Evolutionary conservation across 441 rosid genomes (phyloP), one percentile per base, ranked within the genome.

Genomic region (Corymbia citriodora): DNA sequence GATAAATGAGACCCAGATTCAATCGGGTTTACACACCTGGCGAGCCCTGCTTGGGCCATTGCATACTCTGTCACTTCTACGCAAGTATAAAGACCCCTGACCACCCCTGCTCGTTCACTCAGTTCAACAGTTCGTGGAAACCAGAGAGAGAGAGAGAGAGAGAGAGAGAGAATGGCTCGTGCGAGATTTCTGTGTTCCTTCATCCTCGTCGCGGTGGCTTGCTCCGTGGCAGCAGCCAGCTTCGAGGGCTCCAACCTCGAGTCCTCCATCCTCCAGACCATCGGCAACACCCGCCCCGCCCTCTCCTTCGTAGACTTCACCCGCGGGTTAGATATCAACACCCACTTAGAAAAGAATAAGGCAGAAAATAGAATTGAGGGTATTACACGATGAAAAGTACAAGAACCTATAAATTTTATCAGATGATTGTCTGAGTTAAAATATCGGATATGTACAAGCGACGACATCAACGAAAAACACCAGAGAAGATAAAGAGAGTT

Each of bases 291-390:
- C 19, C 95, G 96, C 45, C 96, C 90, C 81, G 96, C 95, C 89
- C 88, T 95, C 93, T 93, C 96, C 91, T 97, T 97, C 87, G 96
- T 97, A 36, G 97, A 99, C 89, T 97, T 98, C 88, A 95, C 96
- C 91, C 91, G 92, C 94, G 94, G 95, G 99, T 98, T 45, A 88
- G 91, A 61, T 7, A 79, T 23, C 85, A 7, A 79, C 50, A 23
- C 85, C 52, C 85, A 72, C 49, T 79, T 79, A 79, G 5, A 40
- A 11, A 74, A 74, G 3, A 40, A 21, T 40, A 40, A 40, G 19
- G 83, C 29, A 23, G 27, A 36, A 40, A 11, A 21, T 74, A 40
- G 52, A 79, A 48, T 23, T 79, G 85, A 13, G 85, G 6, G 45
- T 40, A 27, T 79, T 25, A 79, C 27, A 23, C 10, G 7, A 40